phyloP scores from a whole-genome alignment of 202 grass and related monocot species.

The Carex arenaria region DNA sequence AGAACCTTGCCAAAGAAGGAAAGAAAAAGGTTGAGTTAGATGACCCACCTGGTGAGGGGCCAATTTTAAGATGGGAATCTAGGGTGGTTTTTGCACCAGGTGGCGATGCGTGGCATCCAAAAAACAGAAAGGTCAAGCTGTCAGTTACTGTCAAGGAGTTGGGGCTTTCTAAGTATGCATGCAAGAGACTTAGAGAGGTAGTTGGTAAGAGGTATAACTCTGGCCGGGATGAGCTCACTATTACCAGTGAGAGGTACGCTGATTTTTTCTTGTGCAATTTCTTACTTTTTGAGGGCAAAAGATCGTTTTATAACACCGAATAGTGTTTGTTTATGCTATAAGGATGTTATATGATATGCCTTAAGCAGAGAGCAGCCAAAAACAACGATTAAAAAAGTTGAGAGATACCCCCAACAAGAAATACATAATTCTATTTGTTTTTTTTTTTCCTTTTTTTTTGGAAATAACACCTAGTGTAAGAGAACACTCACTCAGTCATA shows the following conservation, averaged over 20 bases:
- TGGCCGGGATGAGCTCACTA: slow-evolving; percentile 84
- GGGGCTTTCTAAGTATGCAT: slow-evolving; percentile 69
- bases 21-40: slow-evolving; percentile 39
- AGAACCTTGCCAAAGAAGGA: slow-evolving; percentile 11
- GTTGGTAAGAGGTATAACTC: slow-evolving; percentile 87
- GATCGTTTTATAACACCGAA: background rate
- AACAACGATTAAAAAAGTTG: background rate
- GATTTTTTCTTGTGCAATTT: background rate
- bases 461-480: background rate
- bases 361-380: background rate
- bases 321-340: background rate
- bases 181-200: slow-evolving; percentile 60
- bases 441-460: background rate
- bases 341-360: background rate
- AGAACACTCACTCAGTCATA: background rate
- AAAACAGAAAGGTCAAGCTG: slow-evolving; percentile 94
- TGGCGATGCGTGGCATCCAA: slow-evolving; percentile 80
- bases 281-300: background rate
- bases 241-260: slow-evolving; percentile 86
- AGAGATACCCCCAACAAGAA: background rate
- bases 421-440: background rate
- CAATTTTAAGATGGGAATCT: slow-evolving; percentile 88
- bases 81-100: slow-evolving; percentile 78
- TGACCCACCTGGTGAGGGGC: slow-evolving; percentile 82
- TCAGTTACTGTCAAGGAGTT: slow-evolving; percentile 86